Evolutionary conservation across 352 stramenopile species (phyloP), one percentile per base, ranked within the genome.

Genomic region (Globisporangium takayamanum): DNA sequence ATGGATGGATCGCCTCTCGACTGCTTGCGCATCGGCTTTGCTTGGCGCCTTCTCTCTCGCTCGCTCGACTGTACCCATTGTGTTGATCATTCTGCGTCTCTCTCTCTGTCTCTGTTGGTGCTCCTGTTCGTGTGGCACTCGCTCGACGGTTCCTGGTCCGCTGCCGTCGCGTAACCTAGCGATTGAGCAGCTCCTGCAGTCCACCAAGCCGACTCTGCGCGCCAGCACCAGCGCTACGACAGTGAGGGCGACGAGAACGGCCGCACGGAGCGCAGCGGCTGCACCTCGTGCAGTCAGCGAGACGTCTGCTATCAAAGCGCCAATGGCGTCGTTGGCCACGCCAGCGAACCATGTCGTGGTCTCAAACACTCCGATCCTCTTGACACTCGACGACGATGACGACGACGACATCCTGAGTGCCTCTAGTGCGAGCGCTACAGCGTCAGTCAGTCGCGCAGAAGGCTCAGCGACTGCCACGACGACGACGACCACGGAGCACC

Each of bases 171-270:
- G 30, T 12, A 22, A 7, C 41, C 3, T 44, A 56, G 45, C 41
- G 3, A 87, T 84, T 78, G 74, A 87, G 70, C 70, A 79, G 71
- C 72, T 83, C 53, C 63, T 80, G 76, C 64, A 70, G 70, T 78
- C 62, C 28, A 69, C 73, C 16, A 22, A 25, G 8, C 44, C 44
- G 11, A 48, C 8, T 8, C 25, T 5, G 48, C 48, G 48, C 22
- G 30, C 26, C 12, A 37, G 20, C 48, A n/a, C 22, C 11, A 20
- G 5, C 10, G 10, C n/a, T 18, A 18, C 20, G 16, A 33, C 8
- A 1, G 20, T 20, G 20, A 30, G 20, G 28, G 46, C 11, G 14
- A 26, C 20, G 46, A 30, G 45, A 15, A 22, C 11, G 12, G 14
- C 44, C 26, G 44, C 44, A 28, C 44, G 11, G 7, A 28, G 44